These are phyloP conservation scores for Penicillium fuscoglaucum DNA, from an alignment of 2,329 filamentous ascomycete species.

Conservation along the genomic window DNA sequence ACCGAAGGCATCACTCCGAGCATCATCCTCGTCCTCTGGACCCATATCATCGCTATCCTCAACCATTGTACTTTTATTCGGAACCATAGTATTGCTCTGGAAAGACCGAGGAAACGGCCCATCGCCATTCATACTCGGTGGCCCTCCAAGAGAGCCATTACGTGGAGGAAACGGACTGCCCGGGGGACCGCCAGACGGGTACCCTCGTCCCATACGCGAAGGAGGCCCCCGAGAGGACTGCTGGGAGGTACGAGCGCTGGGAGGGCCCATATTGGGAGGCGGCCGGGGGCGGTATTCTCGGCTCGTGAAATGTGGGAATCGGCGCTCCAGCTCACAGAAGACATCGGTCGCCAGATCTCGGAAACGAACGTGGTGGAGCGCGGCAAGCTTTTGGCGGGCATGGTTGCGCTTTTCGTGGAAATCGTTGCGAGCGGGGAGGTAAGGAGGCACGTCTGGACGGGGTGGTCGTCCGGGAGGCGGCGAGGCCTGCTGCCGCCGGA, in stretches of 20 bases:
- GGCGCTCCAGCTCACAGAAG: conserved; percentile 87
- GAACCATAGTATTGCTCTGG: conserved; percentile 93
- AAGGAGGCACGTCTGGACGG: conserved; percentile 60
- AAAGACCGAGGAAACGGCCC: conserved; percentile 84
- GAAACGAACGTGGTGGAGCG: conserved; percentile 81
- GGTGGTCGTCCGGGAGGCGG: conserved; percentile 46
- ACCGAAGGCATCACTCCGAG: conserved; percentile 64
- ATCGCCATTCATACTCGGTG: conserved; percentile 58
- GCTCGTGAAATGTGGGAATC: conserved; percentile 77
- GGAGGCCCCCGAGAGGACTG: conserved; percentile 39
- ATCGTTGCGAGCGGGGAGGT: conserved; percentile 77
- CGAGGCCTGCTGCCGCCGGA: conserved; percentile 74
- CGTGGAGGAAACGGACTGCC: conserved; percentile 43
- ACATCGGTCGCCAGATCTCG: conserved; percentile 92
- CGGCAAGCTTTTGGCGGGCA: conserved; percentile 91
- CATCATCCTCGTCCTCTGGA: conserved; percentile 57
- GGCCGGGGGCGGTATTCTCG: conserved; percentile 69
- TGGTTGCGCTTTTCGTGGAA: conserved; percentile 98
- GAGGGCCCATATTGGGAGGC: conserved; percentile 53
- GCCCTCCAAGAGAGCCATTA: conserved; percentile 43
- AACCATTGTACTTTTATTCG: conserved; percentile 96
- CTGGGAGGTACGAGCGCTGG: conserved; percentile 45
- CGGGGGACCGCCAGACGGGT: conserved; percentile 40
- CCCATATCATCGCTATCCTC: conserved; percentile 83
- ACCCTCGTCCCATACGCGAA: conserved; percentile 35